Conservation (phyloP, 148 eudicot genomes). For the Polygonum maritimum region DNA sequence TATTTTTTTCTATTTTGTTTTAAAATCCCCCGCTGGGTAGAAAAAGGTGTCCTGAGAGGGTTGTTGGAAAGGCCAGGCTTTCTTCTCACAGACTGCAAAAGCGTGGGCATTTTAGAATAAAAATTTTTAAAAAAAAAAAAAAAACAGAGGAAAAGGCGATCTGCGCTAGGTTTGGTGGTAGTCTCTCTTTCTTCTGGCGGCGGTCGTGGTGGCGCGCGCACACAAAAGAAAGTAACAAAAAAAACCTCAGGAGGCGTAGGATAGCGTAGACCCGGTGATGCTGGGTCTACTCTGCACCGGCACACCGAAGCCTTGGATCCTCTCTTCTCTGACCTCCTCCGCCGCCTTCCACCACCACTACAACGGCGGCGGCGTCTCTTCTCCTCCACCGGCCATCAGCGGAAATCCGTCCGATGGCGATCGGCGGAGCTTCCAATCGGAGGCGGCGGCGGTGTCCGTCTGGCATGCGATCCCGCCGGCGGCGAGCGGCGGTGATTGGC, state of each 20-base stretch:
- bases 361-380: not conserved
- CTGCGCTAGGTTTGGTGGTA: not conserved
- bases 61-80: constrained; percentile 4
- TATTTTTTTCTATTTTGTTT: too few relatives aligned
- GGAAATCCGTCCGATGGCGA: not conserved
- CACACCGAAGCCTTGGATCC: constrained; percentile 47
- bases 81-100: constrained; percentile 3
- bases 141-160: not conserved
- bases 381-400: not conserved
- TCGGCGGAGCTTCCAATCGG: constrained; percentile 10
- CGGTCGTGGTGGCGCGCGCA: not conserved
- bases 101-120: not conserved
- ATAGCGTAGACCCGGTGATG: constrained; percentile 33
- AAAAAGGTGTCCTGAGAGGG: not conserved
- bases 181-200: not conserved
- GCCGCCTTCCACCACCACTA: constrained; percentile 19
- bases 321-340: constrained; percentile 23
- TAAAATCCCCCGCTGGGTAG: too few relatives aligned
- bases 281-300: constrained; percentile 57
- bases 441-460: constrained; percentile 22
- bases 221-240: not conserved
- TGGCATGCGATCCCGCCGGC: constrained; percentile 35
- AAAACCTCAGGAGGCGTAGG: not conserved
- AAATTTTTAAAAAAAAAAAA: not conserved
- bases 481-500: constrained; percentile 23